Base-by-base conservation (phyloP, 192 early-diverging fungal genomes). In the Backusella liffmaniae region DNA sequence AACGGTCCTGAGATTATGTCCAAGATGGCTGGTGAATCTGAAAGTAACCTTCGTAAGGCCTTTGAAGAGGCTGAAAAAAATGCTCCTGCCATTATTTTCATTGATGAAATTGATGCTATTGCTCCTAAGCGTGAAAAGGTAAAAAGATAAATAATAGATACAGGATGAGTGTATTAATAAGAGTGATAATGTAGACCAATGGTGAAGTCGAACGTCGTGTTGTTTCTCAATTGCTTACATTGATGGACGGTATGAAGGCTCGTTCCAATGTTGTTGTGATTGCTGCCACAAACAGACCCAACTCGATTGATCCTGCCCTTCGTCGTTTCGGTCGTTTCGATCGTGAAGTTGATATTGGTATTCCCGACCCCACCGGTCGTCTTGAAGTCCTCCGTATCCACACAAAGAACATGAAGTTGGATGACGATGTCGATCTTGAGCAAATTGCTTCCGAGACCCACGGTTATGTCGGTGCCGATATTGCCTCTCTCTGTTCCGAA, bases 1-100 rank as follows among this genome's bases (percentile, higher is more conserved):
- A 99, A 99, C 83, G 98, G 97, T 42, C 98, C 98, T 68, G 97
- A 99, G 80, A 99, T 99, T 80, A 99, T 99, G 97, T 97, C 96
- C 79, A 99, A 99, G 88, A 99, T 99, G 98, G 96, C 98, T 56
- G 98, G 98, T 79, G 98, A 99, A 84, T 95, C 93, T 76, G 98
- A 99, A 87, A 93, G 90, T 72, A 99, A 99, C 84, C 79, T 99
- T 77, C 92, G 98, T 76, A 99, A 99, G 86, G 97, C 96, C 13
- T 99, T 99, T 74, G 97, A 99, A 78, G 98, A 99, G 82, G 98
- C 98, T 23, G 96, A 97, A 83, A 97, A 97, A 86, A 99, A 99
- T 84, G 91, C 91, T 76, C 98, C 98, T 13, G 90, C 97, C 71
- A 99, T 99, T 21, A 85, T 99, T 68, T 99, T 99, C 73, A 96